Evolutionary conservation across 2,329 filamentous ascomycete species (phyloP), one percentile per base, ranked within the genome.

Genomic region (Incumbomyces lentus): DNA sequence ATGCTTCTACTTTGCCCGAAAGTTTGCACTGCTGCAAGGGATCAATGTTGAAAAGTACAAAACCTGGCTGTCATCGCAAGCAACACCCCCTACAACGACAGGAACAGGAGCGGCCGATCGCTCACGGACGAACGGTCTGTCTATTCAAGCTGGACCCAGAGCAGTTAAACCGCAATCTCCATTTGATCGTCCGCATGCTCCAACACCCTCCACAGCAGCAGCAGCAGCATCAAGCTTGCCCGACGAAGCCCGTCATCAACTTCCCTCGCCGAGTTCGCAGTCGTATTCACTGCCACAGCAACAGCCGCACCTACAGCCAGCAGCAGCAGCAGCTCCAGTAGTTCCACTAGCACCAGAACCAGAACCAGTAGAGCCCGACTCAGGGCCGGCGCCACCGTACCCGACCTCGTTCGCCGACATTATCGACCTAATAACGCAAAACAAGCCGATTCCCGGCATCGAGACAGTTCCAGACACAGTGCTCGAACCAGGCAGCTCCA

Each of bases 381-480:
- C 50, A 55, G 39, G 67, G 66, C 12, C 34, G 13, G 26, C 76
- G 38, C 83, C 86, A 32, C 76, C 78, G 1, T 94, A 94, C 58
- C 88, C 88, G 2, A 81, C 81, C 40, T 82, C 80, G 1, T 95
- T 95, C 63, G 82, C 85, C 6, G 81, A 90, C 54, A 87, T 95
- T 51, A 82, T 94, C 46, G 83, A 86, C 58, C 76, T 94, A 46
- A 85, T 95, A 45, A 85, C 86, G 18, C 81, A 79, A 22, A 87
- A 87, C 44, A 80, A 86, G 56, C 82, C 85, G 0, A 83, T 95
- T 36, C 87, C 88, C 1, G 89, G 89, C 1, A 93, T 95, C 59
- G 81, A 81, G 55, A 79, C 94, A 52, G 90, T 95, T 44, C 87
- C 89, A 3, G 78, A 86, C 55, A 92, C 82, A 0, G 71, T 95